Base-by-base conservation (phyloP, 1,139 yeast genomes). In the Kluyveromyces sp. region DNA sequence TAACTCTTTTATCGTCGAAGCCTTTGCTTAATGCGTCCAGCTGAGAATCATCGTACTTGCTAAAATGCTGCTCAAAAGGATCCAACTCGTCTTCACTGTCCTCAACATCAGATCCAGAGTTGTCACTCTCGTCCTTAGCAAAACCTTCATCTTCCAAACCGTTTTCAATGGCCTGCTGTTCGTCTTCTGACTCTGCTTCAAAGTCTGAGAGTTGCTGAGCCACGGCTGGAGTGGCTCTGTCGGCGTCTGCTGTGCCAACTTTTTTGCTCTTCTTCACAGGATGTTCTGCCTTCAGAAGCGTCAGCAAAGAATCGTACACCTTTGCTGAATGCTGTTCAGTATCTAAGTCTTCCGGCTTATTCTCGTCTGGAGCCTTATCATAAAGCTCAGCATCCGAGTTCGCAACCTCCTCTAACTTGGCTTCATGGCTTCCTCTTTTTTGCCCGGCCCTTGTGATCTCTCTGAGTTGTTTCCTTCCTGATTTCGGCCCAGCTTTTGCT, bases 31-130 rank as follows among this genome's bases (percentile, higher is more conserved):
- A 22, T 15, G 64, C 55, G 4, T 69, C 69, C 3, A 80, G 60
- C 30, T 60, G 58, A 1, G 61, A 59, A 16, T 69, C 74, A 16
- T 80, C 77, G 0, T 75, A 70, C 25, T 68, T 64, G 42, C 81
- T 83, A 61, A 83, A 89, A 60, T 89, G 97, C 20, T 66, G 58
- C 49, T 84, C 87, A 55, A 83, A 88, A 0, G 95, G 86, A 61
- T 82, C 87, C 11, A 57, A 57, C 22, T 47, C 60, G 40, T 67
- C 68, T 18, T 66, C 71, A 19, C 55, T 62, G 2, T 58, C 65
- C 9, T 52, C 54, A 15, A 55, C 63, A 13, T 62, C 69, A n/a
- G 56, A 60, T 3, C 60, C 64, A 4, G 56, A n/a, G 15, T 16
- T 66, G 3, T 55, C 64, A 3, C 54, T 64, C 8, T 55, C 63